These are phyloP conservation scores for Colletotrichum lupini DNA, from an alignment of 2,329 filamentous ascomycete species.

Conservation along the genomic window DNA sequence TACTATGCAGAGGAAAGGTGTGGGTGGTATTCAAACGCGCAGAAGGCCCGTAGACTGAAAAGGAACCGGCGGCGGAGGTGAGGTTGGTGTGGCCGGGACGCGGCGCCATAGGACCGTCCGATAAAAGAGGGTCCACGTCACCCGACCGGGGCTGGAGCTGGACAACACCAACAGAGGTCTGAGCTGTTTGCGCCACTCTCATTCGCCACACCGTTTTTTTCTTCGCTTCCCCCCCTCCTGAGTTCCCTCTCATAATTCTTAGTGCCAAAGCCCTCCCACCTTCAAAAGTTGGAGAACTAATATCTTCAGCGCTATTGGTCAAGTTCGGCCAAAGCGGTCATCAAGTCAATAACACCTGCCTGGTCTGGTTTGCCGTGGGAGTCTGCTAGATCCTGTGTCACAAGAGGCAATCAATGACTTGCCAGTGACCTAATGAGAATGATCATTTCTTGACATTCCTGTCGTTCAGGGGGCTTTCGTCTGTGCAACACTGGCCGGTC, in stretches of 20 bases:
- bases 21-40: background rate
- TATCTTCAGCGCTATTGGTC: background rate
- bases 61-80: background rate
- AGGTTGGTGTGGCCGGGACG: conserved; percentile 13
- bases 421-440: background rate
- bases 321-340: background rate
- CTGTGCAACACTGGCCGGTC: background rate
- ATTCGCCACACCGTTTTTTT: conserved; percentile 10
- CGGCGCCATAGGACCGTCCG: conserved; percentile 13
- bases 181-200: background rate
- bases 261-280: background rate
- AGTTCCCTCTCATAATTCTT: background rate
- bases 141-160: conserved; percentile 18
- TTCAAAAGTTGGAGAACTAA: background rate
- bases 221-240: background rate
- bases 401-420: background rate
- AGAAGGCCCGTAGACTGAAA: background rate
- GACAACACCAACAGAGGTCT: background rate
- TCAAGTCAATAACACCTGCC: background rate
- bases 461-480: background rate
- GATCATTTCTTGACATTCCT: conserved; percentile 16
- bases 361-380: background rate
- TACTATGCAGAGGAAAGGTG: background rate
- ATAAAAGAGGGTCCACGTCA: conserved; percentile 16
- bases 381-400: background rate